Conservation (phyloP, 2,329 filamentous ascomycete species). For the Penicillium sp. region DNA sequence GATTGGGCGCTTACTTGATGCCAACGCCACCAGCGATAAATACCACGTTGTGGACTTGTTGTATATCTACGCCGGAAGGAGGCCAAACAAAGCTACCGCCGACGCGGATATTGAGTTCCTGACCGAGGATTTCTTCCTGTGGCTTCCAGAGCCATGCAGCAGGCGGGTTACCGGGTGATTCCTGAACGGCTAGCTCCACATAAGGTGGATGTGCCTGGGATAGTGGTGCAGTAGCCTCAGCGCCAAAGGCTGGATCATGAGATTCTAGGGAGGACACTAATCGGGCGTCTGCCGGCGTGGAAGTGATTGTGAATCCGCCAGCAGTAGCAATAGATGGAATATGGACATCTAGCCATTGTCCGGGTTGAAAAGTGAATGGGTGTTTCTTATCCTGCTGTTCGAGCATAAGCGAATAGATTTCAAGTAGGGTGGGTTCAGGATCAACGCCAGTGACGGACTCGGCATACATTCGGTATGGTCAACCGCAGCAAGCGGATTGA, state of each 20-base stretch:
- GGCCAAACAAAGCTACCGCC: constrained; percentile 83
- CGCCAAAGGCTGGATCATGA: constrained; percentile 16
- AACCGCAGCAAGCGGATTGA: constrained; percentile 68
- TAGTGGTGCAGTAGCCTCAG: constrained; percentile 21
- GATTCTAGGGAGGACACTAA: constrained; percentile 26
- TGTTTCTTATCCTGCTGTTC: constrained; percentile 23
- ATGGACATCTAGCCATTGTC: constrained; percentile 86
- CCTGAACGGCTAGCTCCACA: constrained; percentile 76
- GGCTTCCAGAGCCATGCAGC: constrained; percentile 74
- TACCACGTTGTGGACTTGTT: constrained; percentile 58
- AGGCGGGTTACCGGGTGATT: constrained; percentile 66
- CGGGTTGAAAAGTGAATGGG: constrained; percentile 65
- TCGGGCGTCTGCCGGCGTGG: constrained; percentile 60
- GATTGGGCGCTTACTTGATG: constrained; percentile 60
- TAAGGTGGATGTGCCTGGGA: constrained; percentile 45
- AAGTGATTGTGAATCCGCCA: constrained; percentile 87
- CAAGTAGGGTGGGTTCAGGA: not conserved
- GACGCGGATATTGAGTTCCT: constrained; percentile 64
- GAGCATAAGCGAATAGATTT: not conserved
- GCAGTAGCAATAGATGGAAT: constrained; percentile 67
- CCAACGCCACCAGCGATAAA: constrained; percentile 80
- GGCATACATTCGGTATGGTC: constrained; percentile 53
- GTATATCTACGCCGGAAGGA: constrained; percentile 45
- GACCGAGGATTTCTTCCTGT: constrained; percentile 54
- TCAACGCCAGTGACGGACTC: not conserved